Evolutionary conservation across 2,329 filamentous ascomycete species (phyloP), one percentile per base, ranked within the genome.

Genomic region (Colletotrichum sidae): DNA sequence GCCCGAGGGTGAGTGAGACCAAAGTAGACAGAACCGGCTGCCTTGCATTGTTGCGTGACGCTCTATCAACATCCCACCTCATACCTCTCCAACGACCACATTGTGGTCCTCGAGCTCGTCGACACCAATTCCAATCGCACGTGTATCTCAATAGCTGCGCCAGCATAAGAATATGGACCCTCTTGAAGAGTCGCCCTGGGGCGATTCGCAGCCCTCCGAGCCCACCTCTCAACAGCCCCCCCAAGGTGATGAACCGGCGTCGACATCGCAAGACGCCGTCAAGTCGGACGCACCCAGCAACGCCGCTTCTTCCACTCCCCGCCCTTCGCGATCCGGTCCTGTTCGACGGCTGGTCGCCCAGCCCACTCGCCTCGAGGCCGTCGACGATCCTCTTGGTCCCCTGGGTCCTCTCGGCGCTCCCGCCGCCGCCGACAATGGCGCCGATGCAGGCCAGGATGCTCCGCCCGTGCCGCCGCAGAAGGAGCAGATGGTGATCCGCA

Each of bases 331-430:
- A 68, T 75, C 79, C n/a, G 77, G 75, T 4, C 83, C 84, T 42
- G 62, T 65, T 13, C 88, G 89, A 69, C 87, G 89, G 68, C 82
- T 93, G 73, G 89, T 90, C 13, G 90, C 90, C 65, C 91, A 94
- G 75, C 88, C 91, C 37, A 94, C 92, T 51, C 90, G 89, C 58
- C 90, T 95, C 67, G 89, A 95, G 79, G 90, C 90, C 67, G 90
- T 93, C 70, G 87, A 90, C 46, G 91, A 94, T 74, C 90, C 91
- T 60, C 86, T 94, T 50, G 93, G 92, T 1, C 92, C 92, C 25
- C 82, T 96, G 55, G 92, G 92, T 64, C 90, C 89, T 58, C 78
- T 90, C 9, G 86, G 87, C 47, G 84, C 84, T 64, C 80, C 79
- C 73, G 71, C 73, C 42, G 70, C 70, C 17, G 73, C 49, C 34